phyloP scores from a whole-genome alignment of 1,284 basidiomycete species.

The Waitea zeae region DNA sequence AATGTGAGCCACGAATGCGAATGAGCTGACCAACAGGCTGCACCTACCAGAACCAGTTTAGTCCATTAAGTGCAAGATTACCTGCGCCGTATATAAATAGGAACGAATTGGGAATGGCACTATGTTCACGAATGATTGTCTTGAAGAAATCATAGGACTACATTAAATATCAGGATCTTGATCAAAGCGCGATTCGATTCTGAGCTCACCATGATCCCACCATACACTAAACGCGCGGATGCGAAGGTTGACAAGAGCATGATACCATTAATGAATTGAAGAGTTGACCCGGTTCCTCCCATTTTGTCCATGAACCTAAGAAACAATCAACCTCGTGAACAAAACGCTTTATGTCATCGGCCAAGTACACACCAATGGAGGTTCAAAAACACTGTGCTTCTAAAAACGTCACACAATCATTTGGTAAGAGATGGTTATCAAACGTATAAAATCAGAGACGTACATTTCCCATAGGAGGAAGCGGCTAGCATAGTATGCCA shows the following conservation, averaged over 20 bases:
- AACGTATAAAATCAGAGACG: no score
- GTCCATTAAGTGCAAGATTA: constrained; percentile 39
- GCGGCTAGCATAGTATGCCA: constrained; percentile 51
- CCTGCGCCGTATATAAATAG: constrained; percentile 31
- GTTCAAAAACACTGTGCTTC: constrained; percentile 65
- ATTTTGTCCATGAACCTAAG: constrained; percentile 60
- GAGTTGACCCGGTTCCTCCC: constrained; percentile 40
- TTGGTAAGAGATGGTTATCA: no score
- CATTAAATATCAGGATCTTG: background rate
- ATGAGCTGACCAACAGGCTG: no score
- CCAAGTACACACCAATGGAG: constrained; percentile 39
- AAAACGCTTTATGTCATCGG: background rate
- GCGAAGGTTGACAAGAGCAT: constrained; percentile 47
- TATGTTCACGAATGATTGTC: constrained; percentile 29
- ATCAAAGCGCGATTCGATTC: background rate
- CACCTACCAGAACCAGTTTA: constrained; percentile 59
- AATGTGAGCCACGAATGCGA: no score
- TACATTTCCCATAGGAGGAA: constrained; percentile 67
- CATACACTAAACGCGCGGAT: constrained; percentile 43
- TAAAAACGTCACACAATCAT: no score
- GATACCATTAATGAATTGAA: constrained; percentile 51
- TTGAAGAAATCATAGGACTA: constrained; percentile 47
- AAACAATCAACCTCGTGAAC: background rate
- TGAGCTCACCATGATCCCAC: constrained; percentile 36
- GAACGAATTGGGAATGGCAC: constrained; percentile 28